Evolutionary conservation across 345 rosid species (phyloP).

Genomic region (Syzygium aqueum): DNA sequence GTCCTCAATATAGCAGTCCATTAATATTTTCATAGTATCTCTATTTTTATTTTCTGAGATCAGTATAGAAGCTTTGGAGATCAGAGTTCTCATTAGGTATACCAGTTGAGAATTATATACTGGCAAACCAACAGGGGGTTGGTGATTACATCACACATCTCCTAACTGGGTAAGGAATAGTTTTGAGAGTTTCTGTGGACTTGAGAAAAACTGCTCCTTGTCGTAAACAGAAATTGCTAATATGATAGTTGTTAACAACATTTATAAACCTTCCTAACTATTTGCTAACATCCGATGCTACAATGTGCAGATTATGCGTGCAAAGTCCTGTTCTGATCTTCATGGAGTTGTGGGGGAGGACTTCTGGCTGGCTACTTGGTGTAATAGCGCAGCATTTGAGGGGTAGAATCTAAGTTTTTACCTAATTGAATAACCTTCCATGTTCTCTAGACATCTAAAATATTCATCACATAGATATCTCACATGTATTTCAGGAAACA

Average conservation of each 20-base stretch:
- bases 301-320: slow-evolving; percentile 53
- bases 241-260: not conserved
- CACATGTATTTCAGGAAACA: slow-evolving; percentile 48
- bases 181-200: not conserved
- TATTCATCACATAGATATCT: not conserved
- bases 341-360: slow-evolving; percentile 82
- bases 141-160: not conserved
- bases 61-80: not conserved
- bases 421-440: not conserved
- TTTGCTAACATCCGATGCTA: not conserved
- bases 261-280: not conserved
- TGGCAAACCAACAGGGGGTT: not conserved
- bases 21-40: not conserved
- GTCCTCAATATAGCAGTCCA: not conserved
- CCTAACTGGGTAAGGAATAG: not conserved
- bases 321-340: slow-evolving; percentile 71
- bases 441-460: not conserved
- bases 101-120: not conserved
- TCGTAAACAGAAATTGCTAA: not conserved
- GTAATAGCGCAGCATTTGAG: slow-evolving; percentile 68
- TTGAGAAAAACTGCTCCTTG: not conserved
- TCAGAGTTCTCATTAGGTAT: not conserved
- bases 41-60: not conserved
- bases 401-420: slow-evolving; percentile 37
- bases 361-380: slow-evolving; percentile 96